phyloP scores from a whole-genome alignment of 2,329 filamentous ascomycete genomes.

The Cladophialophora exuberans region DNA sequence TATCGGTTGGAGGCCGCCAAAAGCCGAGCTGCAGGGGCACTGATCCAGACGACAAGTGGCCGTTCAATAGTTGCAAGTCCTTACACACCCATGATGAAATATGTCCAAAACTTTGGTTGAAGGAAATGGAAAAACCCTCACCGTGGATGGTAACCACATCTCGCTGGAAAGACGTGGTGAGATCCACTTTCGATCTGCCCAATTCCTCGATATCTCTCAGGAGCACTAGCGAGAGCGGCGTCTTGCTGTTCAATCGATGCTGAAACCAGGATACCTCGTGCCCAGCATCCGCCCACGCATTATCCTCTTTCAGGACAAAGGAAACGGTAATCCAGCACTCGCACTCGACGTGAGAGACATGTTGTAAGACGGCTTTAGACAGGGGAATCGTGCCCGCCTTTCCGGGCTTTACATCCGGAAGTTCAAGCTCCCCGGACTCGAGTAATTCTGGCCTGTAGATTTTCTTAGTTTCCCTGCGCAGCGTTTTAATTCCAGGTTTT shows the following conservation, averaged over 20 bases:
- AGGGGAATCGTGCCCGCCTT: conserved; percentile 18
- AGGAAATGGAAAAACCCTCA: not conserved
- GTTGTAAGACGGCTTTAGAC: conserved; percentile 12
- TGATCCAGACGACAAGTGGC: not conserved
- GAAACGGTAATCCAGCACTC: conserved; percentile 27
- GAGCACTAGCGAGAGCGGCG: not conserved
- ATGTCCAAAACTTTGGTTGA: not conserved
- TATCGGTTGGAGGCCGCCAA: conserved; percentile 41
- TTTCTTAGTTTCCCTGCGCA: not conserved
- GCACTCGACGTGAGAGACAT: not conserved
- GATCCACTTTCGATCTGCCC: conserved; percentile 29
- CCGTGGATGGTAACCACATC: not conserved
- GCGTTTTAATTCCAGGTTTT: conserved; percentile 1
- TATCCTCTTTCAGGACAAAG: conserved; percentile 20
- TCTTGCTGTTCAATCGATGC: not conserved
- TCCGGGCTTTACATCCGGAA: conserved; percentile 36
- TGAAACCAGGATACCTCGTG: conserved; percentile 28
- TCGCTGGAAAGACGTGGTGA: not conserved
- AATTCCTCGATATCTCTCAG: too few species aligned
- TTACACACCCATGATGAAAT: not conserved
- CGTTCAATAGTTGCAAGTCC: not conserved
- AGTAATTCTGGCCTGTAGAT: conserved; percentile 9
- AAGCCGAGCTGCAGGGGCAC: conserved; percentile 31
- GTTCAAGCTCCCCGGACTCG: conserved; percentile 16
- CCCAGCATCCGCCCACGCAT: conserved; percentile 27